Base-by-base conservation (phyloP, 352 stramenopile genomes). In the Hyaloperonospora brassicae region DNA sequence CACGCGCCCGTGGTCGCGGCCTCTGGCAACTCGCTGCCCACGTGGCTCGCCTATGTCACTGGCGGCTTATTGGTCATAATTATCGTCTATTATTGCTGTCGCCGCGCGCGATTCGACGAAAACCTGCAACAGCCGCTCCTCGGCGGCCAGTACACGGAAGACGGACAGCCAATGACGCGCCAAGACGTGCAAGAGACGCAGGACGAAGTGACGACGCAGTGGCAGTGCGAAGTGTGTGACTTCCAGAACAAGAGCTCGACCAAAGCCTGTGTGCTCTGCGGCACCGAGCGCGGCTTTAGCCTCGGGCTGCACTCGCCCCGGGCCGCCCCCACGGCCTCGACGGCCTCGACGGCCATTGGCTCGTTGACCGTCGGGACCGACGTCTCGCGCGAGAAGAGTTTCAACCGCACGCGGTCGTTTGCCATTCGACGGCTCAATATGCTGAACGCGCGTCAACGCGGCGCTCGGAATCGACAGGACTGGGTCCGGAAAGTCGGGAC, bases 81-180 rank as follows among this genome's bases (percentile, higher is more conserved):
- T 61, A 90, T 93, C 56, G 71, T 91, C 27, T 93, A 93, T 71
- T 93, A 93, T 53, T 93, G 83, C 71, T 93, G 83, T 51, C 83
- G 83, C 38, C 80, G 80, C 50, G 76, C 80, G 52, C 77, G 83
- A 52, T 93, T 93, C 53, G 83, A 93, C 49, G 83, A 93, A 62
- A 91, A 86, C 57, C 64, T 93, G 31, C 83, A 93, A 63, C 80
- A 91, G 52, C 83, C 83, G 41, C 66, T 93, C 24, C 62, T 93
- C 3, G 83, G 83, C 48, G 83, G 83, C 9, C 83, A 93, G 53
- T 93, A 91, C 74, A 93, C 73, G 52, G 83, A 93, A 55, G 83
- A 93, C 51, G 83, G 83, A 0, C 80, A 91, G 68, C 83, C 80
- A 41, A 86, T 93, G 67, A 93, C 83, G 10, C 83, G 83, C 8